A percentile compares a stretch with the other conserved stretches of the same genome.
Evolutionary conservation across 495 filamentous ascomycete genomes (phyloP).

Genomic region (Penicillium crystallinum): DNA sequence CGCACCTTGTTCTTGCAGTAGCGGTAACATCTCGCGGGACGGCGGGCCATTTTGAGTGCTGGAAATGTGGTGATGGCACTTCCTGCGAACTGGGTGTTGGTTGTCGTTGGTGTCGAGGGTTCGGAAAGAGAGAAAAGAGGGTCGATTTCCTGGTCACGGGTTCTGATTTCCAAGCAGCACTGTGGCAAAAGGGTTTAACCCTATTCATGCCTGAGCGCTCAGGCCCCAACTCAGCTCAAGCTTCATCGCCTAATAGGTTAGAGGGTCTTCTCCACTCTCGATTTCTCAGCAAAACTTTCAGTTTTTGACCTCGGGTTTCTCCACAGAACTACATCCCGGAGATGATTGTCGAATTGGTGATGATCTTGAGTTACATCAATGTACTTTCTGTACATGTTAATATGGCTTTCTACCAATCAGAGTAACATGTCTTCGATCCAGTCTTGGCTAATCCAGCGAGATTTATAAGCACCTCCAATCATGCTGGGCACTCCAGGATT

Average conservation of each 20-base stretch:
- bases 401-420: background rate
- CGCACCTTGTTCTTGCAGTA: constrained; percentile 99
- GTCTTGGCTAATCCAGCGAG: background rate
- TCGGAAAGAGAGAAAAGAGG: constrained; percentile 32
- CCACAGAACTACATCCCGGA: background rate
- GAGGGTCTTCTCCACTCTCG: background rate
- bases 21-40: constrained; percentile 98
- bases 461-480: background rate
- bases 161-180: constrained; percentile 49
- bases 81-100: constrained; percentile 45
- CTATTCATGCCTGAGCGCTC: constrained; percentile 35
- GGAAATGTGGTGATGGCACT: constrained; percentile 51
- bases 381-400: background rate
- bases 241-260: constrained; percentile 7
- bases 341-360: background rate
- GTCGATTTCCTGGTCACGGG: constrained; percentile 26
- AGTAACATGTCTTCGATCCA: background rate
- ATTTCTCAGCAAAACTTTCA: background rate
- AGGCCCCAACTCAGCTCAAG: constrained; percentile 8
- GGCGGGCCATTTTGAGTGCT: constrained; percentile 90
- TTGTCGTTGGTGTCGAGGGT: constrained; percentile 40
- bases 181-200: constrained; percentile 47
- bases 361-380: background rate
- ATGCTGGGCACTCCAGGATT: too few relatives aligned
- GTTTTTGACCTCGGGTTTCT: background rate